These are phyloP conservation scores for Metschnikowia kofuensis DNA, from an alignment of 805 yeast genomes.

Conservation along the genomic window DNA sequence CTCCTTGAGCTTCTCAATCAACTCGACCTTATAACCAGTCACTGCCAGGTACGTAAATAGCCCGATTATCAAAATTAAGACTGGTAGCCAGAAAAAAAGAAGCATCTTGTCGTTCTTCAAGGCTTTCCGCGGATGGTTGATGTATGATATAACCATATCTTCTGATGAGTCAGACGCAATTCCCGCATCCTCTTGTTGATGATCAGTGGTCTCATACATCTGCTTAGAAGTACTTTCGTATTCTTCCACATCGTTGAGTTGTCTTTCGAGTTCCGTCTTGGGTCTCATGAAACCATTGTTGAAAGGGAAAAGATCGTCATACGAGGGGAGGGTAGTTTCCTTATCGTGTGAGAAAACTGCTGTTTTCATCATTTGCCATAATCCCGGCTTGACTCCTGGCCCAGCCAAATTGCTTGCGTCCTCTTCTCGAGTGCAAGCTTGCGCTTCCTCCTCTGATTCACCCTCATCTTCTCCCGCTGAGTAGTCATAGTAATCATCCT, in stretches of 20 bases:
- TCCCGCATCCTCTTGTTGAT: conserved; percentile 28
- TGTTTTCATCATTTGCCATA: conserved; percentile 44
- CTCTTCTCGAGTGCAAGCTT: not conserved
- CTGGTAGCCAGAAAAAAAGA: conserved; percentile 88
- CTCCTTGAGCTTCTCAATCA: conserved; percentile 33
- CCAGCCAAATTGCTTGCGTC: not conserved
- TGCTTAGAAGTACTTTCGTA: not conserved
- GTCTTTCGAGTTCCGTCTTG: conserved; percentile 32
- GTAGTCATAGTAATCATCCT: conserved; percentile 23
- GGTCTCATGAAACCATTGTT: conserved; percentile 26
- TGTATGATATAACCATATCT: conserved; percentile 41
- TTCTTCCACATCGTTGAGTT: conserved; percentile 23
- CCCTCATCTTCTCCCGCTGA: conserved; percentile 9
- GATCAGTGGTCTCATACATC: not conserved
- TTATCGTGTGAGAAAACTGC: conserved; percentile 36
- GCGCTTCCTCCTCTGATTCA: not conserved
- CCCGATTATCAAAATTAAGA: conserved; percentile 54
- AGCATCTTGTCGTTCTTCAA: conserved; percentile 77
- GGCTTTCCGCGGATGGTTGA: conserved; percentile 45
- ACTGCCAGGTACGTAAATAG: conserved; percentile 44
- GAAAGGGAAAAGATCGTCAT: conserved; percentile 72
- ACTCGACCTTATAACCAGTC: conserved; percentile 37
- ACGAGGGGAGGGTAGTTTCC: conserved; percentile 53
- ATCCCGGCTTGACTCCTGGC: conserved; percentile 17
- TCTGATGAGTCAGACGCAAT: conserved; percentile 42